A percentile compares a stretch with the other conserved stretches of the same genome.
phyloP scores from a whole-genome alignment of 2,329 filamentous ascomycete species.

The Claviceps sp. region DNA sequence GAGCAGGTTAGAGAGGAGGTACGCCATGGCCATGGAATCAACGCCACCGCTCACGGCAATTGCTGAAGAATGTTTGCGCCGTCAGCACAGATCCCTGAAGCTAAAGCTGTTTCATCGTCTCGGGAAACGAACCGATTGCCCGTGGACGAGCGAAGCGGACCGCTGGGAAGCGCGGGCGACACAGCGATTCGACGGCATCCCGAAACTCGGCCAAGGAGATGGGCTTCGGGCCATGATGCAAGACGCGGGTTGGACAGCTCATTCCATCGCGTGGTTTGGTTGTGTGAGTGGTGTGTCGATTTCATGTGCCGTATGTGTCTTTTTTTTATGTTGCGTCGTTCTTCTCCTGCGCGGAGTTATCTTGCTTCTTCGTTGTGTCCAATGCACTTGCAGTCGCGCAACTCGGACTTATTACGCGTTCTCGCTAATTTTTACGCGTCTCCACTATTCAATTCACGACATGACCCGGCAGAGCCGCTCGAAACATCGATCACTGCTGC shows the following conservation, averaged over 20 bases:
- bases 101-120: neutral
- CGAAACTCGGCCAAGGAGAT: constrained; percentile 24
- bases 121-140: constrained; percentile 26
- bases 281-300: too few relatives aligned
- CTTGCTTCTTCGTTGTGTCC: too few relatives aligned
- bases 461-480: too few relatives aligned
- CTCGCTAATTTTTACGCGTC: too few relatives aligned
- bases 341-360: too few relatives aligned
- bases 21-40: constrained; percentile 93
- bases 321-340: too few relatives aligned
- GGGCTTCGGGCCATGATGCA: constrained; percentile 25
- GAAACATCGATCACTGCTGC: too few relatives aligned
- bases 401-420: too few relatives aligned
- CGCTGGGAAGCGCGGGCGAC: constrained; percentile 35
- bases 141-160: constrained; percentile 21
- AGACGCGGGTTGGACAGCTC: constrained; percentile 18
- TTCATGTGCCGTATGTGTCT: too few relatives aligned
- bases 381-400: too few relatives aligned
- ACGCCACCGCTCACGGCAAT: constrained; percentile 85
- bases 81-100: neutral
- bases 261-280: constrained; percentile 18
- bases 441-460: too few relatives aligned
- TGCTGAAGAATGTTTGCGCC: constrained; percentile 25
- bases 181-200: constrained; percentile 36
- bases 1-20: constrained; percentile 45